Evolutionary conservation across 1,284 basidiomycete genomes (phyloP), one percentile per base, ranked within the genome.

Genomic region (Cutaneotrichosporon mucoides): DNA sequence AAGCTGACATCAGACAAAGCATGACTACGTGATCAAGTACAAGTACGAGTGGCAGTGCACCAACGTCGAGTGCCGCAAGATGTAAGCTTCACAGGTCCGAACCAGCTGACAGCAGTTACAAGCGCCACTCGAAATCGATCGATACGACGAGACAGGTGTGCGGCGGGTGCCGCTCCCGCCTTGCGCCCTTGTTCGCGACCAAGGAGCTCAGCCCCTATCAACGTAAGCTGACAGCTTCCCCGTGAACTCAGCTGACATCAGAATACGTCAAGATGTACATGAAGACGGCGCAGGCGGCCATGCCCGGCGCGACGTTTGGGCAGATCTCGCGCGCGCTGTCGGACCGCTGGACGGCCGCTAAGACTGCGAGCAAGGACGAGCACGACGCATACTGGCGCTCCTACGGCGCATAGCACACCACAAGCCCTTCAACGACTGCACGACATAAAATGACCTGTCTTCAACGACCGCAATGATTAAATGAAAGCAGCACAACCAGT

Each of bases 1-100:
- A 41, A 12, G n/a, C 41, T 45, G 5, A 45, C 45, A 13, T 4
- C 45, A 77, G 72, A 78, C 76, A 0, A 73, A 67, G 35, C 76
- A 78, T 62, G 56, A 61, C n/a, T 78, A 78, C 61, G 60, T 61
- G 44, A 77, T 78, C 49, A 66, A 68, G 51, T 75, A 73, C 66
- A 77, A 77, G 68, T 78, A 71, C 52, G 56, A 72, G 55, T 78
- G 76, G 76, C 64, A 60, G 40, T 78, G 76, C 54, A 60, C 62
- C 9, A 72, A 67, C 35, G 53, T 60, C 12, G 51, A 48, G 0
- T 78, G 76, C 46, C 68, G 60, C 7, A 68, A 69, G 9, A 64
- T 76, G 72, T 77, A 50, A 68, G 73, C 62, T 37, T 1, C 38
- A 9, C 5, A 47, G n/a, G n/a, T n/a, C 45, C 2, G 12, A 9